Base-by-base conservation (phyloP, 352 stramenopile genomes). In the Phytopythium oedochilum region DNA sequence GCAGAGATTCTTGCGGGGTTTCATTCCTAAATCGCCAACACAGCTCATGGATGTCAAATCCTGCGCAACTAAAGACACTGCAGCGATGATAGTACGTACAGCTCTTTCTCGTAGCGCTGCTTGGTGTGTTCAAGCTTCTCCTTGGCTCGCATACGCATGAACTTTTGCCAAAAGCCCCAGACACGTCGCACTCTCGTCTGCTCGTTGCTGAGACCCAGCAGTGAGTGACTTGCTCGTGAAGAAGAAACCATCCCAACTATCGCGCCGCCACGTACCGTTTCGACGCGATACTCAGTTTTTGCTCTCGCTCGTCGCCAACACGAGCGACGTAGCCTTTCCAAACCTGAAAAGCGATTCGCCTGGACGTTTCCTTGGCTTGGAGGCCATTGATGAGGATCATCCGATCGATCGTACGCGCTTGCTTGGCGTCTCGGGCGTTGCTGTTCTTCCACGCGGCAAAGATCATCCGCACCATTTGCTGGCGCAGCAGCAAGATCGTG, bases 391-490 rank as follows among this genome's bases (percentile, higher is more conserved):
- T 91, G 12, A 60, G 68, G 48, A 90, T 85, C 12, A 89, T 58
- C 11, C 73, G 74, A 39, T 73, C 50, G 55, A 93, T 88, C 29
- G 72, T 83, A 8, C 60, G 66, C 10, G 85, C 66, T 39, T 88
- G 71, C 28, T 64, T 69, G 36, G 56, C 44, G 7, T 61, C 66
- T 18, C 75, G 66, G 0, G 68, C 64, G n/a, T 88, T 88, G n/a
- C 70, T 67, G 22, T 84, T 78, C 28, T 85, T 86, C 83, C 83
- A 93, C 3, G 80, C 83, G 1, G 62, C 56, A 39, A 93, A 93
- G 25, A 88, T 75, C 75, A 93, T 89, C n/a, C 80, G 69, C 38
- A 82, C 62, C 35, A 87, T 91, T 40, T 88, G 76, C 34, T 74
- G 71, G 2, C 75, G 73, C 17, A 91, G 53, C 15, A 68, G 35